Evolutionary conservation across 768 basidiomycete species (phyloP), one percentile per base, ranked within the genome.

Genomic region (Lenzites betulinus): DNA sequence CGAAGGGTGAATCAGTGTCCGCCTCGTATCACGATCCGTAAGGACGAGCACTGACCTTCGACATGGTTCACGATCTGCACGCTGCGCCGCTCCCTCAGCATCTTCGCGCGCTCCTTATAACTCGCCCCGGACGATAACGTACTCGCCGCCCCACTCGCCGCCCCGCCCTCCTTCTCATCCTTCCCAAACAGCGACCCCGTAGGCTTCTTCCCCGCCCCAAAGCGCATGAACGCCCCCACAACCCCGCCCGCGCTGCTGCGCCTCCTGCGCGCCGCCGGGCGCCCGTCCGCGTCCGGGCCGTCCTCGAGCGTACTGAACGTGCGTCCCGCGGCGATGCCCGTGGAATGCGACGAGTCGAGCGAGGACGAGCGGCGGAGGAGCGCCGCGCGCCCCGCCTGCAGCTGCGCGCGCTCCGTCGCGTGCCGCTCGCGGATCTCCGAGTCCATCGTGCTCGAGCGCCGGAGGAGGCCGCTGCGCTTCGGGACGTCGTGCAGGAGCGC

Each of bases 31-130:
- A 18, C 13, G 23, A 39, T 18, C 7, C 11, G 2, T 9, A 12
- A 38, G 26, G 25, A 9, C 2, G n/a, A 56, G 6, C 30, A 33
- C 62, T 46, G 23, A 71, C 68, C 61, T 59, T 69, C 70, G 44
- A 67, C 60, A 30, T 67, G 68, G 26, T 63, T 62, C 36, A 65
- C 53, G 56, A 66, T 66, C 51, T 63, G 58, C 20, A 50, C 49
- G 39, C 41, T 60, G 62, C 51, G 62, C 53, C 63, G 47, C 58
- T 62, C 63, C 26, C 63, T 33, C 55, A 54, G 39, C 53, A 58
- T 41, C 49, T 25, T 18, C 30, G 48, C 52, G 58, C 55, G 50
- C 35, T 66, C 66, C 38, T 53, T 22, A 28, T 64, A 66, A 30
- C 58, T 54, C 28, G 46, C n/a, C 56, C 38, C 54, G 39, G 59